These are phyloP conservation scores for Alisma plantagoaquatica DNA, from an alignment of 106 monocot species.

Conservation along the genomic window DNA sequence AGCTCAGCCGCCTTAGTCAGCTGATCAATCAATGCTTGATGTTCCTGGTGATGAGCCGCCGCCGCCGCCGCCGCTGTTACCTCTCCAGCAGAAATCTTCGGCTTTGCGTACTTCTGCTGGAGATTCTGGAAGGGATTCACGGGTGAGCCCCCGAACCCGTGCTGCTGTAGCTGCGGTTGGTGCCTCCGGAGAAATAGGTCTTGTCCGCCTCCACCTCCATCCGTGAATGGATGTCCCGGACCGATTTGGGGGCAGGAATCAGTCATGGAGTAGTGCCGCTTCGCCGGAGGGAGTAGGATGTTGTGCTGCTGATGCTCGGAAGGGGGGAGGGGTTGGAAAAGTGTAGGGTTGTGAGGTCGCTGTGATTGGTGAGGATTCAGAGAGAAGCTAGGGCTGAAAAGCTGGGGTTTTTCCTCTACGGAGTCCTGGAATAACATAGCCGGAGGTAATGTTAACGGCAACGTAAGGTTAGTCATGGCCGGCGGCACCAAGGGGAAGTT, in stretches of 20 bases:
- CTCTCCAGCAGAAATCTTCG: constrained; percentile 6
- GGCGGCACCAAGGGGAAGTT: too few relatives aligned
- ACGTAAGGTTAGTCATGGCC: neutral
- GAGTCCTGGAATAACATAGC: constrained; percentile 7
- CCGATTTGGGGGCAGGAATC: constrained; percentile 2
- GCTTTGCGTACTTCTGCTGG: constrained; percentile 11
- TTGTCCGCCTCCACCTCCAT: neutral
- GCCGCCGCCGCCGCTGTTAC: neutral
- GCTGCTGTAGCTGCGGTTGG: neutral
- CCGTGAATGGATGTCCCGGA: neutral
- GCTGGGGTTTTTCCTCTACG: constrained; percentile 9
- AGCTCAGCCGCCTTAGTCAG: constrained; percentile 76
- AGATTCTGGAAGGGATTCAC: neutral
- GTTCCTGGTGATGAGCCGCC: constrained; percentile 18
- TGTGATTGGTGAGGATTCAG: constrained; percentile 23
- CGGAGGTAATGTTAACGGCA: constrained; percentile 7
- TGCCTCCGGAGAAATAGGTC: too few relatives aligned
- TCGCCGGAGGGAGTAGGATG: neutral
- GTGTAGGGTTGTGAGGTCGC: constrained; percentile 26
- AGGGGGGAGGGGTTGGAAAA: constrained; percentile 15
- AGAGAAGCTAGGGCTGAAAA: constrained; percentile 1
- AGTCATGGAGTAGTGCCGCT: constrained; percentile 5
- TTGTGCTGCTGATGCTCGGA: neutral
- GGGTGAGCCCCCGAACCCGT: neutral
- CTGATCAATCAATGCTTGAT: constrained; percentile 45